Evolutionary conservation across 345 rosid species (phyloP).

Genomic region (Hibiscus tridactylites): DNA sequence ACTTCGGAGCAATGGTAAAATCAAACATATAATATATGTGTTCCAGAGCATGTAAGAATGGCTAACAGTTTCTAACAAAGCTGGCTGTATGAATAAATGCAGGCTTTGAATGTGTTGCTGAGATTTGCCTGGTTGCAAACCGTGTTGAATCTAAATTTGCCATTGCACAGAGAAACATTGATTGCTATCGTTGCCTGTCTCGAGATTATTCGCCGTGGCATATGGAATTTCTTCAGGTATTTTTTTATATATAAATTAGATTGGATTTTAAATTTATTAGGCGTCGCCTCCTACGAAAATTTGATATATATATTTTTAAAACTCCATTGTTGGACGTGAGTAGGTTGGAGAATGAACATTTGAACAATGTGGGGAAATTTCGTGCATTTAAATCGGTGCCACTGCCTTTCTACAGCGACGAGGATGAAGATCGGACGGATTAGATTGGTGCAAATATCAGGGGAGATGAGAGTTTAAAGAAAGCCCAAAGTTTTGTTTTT

Average conservation of each 20-base stretch:
- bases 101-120: conserved; percentile 16
- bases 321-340: not conserved
- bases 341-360: conserved; percentile 2
- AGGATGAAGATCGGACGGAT: not conserved
- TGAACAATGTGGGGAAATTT: not conserved
- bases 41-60: no score
- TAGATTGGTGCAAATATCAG: not conserved
- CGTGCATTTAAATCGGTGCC: not conserved
- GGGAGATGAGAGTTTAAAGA: not conserved
- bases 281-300: no score
- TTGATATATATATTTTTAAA: no score
- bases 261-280: no score
- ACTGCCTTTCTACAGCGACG: not conserved
- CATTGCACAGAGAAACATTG: conserved; percentile 29
- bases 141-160: not conserved
- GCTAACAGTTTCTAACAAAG: no score
- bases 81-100: no score
- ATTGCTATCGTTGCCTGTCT: conserved; percentile 46
- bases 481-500: no score
- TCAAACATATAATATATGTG: no score
- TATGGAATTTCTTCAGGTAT: conserved; percentile 71
- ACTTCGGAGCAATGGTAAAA: not conserved
- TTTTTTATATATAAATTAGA: no score
- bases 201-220: conserved; percentile 64
- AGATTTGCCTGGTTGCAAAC: conserved; percentile 47